These are phyloP conservation scores for Wickerhamomyces xylosicus DNA, from an alignment of 805 yeast genomes.

Conservation along the genomic window DNA sequence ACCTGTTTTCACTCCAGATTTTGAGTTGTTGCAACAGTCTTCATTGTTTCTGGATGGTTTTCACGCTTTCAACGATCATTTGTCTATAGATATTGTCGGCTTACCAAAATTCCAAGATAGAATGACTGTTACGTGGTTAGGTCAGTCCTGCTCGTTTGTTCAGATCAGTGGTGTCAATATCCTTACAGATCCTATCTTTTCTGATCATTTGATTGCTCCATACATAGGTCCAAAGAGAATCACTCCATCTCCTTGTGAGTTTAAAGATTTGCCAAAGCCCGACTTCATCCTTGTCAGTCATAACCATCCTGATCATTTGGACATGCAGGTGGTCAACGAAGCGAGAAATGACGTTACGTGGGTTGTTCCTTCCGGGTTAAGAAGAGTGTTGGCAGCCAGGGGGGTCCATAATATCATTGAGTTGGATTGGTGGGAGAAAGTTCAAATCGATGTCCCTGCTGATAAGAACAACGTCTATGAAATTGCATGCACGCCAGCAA, in stretches of 20 bases:
- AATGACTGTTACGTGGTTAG: slow-evolving; percentile 79
- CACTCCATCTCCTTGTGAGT: slow-evolving; percentile 60
- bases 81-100: slow-evolving; percentile 1
- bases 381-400: slow-evolving; percentile 41
- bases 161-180: slow-evolving; percentile 66
- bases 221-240: slow-evolving; percentile 76
- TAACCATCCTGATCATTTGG: slow-evolving; percentile 94
- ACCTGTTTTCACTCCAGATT: slow-evolving; percentile 47
- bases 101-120: slow-evolving; percentile 31
- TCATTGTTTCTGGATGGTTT: slow-evolving; percentile 5
- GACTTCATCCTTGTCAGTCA: slow-evolving; percentile 78
- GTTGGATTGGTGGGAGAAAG: slow-evolving; percentile 88
- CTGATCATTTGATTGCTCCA: slow-evolving; percentile 50
- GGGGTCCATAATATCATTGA: slow-evolving; percentile 61
- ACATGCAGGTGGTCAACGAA: slow-evolving; percentile 39
- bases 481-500: slow-evolving; percentile 83
- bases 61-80: neutral
- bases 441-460: slow-evolving; percentile 25
- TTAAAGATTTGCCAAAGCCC: slow-evolving; percentile 55
- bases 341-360: slow-evolving; percentile 60
- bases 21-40: slow-evolving; percentile 15
- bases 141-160: slow-evolving; percentile 78
- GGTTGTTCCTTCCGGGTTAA: slow-evolving; percentile 83
- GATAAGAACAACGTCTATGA: slow-evolving; percentile 46
- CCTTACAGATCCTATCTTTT: slow-evolving; percentile 78